Conservation (phyloP, 306 rosid species). For the Acacia confusa region DNA sequence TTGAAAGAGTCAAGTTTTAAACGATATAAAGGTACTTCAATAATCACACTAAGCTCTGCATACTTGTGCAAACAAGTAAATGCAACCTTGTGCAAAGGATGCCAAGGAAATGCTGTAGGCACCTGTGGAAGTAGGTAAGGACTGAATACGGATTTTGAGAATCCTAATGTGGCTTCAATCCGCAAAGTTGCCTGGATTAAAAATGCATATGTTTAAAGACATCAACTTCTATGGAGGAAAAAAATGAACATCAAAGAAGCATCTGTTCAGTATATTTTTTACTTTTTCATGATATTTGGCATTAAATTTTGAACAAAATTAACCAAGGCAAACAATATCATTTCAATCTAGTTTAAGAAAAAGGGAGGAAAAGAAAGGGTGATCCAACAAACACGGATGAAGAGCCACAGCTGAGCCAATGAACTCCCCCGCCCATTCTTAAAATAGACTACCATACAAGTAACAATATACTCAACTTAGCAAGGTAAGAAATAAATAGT, state of each 20-base stretch:
- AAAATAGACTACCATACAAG: neutral
- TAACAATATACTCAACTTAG: neutral
- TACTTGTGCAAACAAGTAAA: conserved; percentile 17
- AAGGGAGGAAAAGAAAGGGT: neutral
- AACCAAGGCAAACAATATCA: conserved; percentile 1
- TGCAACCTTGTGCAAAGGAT: conserved; percentile 15
- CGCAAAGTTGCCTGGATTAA: conserved; percentile 63
- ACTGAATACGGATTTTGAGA: conserved; percentile 59
- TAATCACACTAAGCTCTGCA: neutral
- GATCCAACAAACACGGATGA: neutral
- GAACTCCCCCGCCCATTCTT: conserved; percentile 20
- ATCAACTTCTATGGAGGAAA: neutral
- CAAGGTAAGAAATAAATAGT: neutral
- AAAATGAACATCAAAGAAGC: conserved; percentile 5
- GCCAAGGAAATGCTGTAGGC: conserved; percentile 17
- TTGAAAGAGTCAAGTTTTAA: neutral
- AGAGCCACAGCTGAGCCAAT: conserved; percentile 1
- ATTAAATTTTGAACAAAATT: conserved; percentile 7
- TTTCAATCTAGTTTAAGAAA: neutral
- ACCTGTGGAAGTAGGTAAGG: conserved; percentile 83
- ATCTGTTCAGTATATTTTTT: neutral
- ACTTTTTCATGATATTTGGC: conserved; percentile 18
- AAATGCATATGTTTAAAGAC: neutral
- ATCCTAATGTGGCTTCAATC: conserved; percentile 66
- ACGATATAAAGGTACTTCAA: neutral